These are phyloP conservation scores for Taphrina wiesneri DNA, from an alignment of 1,139 yeast species.

Conservation along the genomic window DNA sequence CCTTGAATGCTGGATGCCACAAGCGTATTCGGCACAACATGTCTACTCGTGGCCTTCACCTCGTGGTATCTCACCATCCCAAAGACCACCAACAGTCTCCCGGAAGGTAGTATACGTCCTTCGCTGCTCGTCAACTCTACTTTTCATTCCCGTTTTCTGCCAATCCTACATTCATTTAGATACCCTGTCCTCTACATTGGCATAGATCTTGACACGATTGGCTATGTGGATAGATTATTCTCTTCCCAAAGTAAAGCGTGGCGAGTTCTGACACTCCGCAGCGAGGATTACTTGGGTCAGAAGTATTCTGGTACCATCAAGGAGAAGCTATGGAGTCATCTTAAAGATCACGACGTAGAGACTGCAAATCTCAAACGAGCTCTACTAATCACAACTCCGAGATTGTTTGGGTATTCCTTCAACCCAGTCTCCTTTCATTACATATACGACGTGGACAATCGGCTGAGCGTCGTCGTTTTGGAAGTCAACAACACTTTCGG, in stretches of 20 bases:
- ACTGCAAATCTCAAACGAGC: slow-evolving; percentile 4
- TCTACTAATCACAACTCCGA: slow-evolving; percentile 23
- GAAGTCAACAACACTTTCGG: slow-evolving; percentile 34
- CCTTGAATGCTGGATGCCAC: neutral
- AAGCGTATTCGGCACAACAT: neutral
- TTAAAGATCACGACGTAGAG: slow-evolving; percentile 17
- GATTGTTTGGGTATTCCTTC: slow-evolving; percentile 32
- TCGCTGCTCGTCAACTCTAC: slow-evolving; percentile 13
- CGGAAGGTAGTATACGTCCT: neutral
- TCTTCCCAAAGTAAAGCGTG: neutral
- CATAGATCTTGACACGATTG: slow-evolving; percentile 16
- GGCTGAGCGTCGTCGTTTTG: slow-evolving; percentile 11
- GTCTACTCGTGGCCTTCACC: neutral
- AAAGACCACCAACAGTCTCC: neutral
- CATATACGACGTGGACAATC: slow-evolving; percentile 8
- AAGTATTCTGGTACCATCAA: slow-evolving; percentile 16
- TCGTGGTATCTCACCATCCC: neutral
- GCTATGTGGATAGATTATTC: slow-evolving; percentile 5
- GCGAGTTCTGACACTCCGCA: slow-evolving; percentile 10
- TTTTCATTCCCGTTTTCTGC: slow-evolving; percentile 28
- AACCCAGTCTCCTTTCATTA: slow-evolving; percentile 33
- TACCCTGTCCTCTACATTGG: slow-evolving; percentile 26
- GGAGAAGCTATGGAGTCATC: slow-evolving; percentile 24
- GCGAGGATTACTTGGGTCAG: slow-evolving; percentile 17
- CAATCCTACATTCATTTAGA: slow-evolving; percentile 25